A percentile compares a stretch with the other conserved stretches of the same genome.
phyloP scores from a whole-genome alignment of 352 stramenopile species.

The Phytophthora hybrid region DNA sequence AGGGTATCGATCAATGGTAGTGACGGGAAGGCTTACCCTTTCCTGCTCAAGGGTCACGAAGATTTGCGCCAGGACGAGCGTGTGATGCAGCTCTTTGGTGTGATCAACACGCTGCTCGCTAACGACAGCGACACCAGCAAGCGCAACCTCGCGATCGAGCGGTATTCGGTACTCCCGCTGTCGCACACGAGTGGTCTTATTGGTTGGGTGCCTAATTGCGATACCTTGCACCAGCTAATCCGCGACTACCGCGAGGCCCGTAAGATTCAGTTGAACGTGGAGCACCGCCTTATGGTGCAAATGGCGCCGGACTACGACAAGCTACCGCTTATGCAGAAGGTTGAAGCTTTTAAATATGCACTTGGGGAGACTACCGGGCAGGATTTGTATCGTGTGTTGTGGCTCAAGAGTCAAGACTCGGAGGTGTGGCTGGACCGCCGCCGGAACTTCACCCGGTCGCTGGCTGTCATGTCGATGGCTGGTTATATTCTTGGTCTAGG shows the following conservation, averaged over 20 bases:
- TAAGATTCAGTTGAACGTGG: constrained; percentile 96
- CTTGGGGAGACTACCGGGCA: constrained; percentile 95
- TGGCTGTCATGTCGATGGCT: constrained; percentile 99
- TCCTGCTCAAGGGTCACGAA: constrained; percentile 99
- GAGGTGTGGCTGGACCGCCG: constrained; percentile 99
- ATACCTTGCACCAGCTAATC: constrained; percentile 99
- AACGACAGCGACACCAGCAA: constrained; percentile 98
- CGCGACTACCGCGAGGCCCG: constrained; percentile 94
- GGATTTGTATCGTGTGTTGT: constrained; percentile 99
- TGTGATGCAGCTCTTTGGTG: constrained; percentile 99
- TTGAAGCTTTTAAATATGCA: constrained; percentile 98
- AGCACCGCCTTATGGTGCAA: constrained; percentile 97
- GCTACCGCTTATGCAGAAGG: constrained; percentile 99
- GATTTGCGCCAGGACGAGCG: constrained; percentile 99
- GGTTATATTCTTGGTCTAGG: constrained; percentile 99
- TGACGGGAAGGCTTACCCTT: constrained; percentile 99
- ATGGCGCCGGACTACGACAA: constrained; percentile 99
- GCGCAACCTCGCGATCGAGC: constrained; percentile 98
- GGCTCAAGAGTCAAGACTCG: constrained; percentile 99
- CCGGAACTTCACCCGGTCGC: constrained; percentile 97
- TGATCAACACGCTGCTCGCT: constrained; percentile 99
- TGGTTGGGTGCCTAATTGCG: constrained; percentile 99
- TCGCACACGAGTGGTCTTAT: constrained; percentile 99
- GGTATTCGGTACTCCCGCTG: constrained; percentile 98
- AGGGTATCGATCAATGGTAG: constrained; percentile 98